Evolutionary conservation across 306 rosid species (phyloP).

Genomic region (Cotoneaster glaucophyllus): DNA sequence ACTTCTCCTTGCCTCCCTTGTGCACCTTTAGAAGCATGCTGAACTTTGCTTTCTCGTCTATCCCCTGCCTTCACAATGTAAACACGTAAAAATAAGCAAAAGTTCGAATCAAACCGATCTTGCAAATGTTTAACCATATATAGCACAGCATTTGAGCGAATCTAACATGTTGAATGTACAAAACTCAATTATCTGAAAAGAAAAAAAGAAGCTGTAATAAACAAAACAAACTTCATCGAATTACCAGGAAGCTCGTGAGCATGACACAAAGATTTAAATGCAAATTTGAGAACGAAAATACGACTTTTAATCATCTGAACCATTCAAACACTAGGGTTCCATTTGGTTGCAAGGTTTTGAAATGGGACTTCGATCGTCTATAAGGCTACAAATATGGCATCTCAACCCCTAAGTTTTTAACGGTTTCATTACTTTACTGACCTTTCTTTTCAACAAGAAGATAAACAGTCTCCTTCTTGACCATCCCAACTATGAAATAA

Average conservation of each 20-base stretch:
- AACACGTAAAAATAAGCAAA: background rate
- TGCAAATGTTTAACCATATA: background rate
- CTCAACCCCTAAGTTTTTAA: background rate
- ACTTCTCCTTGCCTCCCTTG: constrained; percentile 56
- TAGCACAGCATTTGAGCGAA: background rate
- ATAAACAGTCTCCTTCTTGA: background rate
- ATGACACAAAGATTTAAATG: background rate
- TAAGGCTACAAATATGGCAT: background rate
- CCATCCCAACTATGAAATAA: background rate
- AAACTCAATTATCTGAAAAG: too few relatives aligned
- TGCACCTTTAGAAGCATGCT: constrained; percentile 46
- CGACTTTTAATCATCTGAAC: background rate
- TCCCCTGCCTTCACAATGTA: constrained; percentile 22
- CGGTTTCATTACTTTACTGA: background rate
- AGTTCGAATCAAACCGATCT: background rate
- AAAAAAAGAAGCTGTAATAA: background rate
- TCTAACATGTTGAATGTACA: background rate
- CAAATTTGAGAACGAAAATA: background rate
- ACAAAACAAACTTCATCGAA: background rate
- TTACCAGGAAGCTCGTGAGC: background rate
- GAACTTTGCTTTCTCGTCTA: constrained; percentile 50
- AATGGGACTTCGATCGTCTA: background rate
- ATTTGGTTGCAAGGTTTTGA: background rate
- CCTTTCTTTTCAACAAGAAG: background rate
- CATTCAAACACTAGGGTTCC: background rate